A percentile compares a stretch with the other conserved stretches of the same genome.
Evolutionary conservation across 2,329 filamentous ascomycete genomes (phyloP).

Genomic region (Arthrobotrys sphaeroides): DNA sequence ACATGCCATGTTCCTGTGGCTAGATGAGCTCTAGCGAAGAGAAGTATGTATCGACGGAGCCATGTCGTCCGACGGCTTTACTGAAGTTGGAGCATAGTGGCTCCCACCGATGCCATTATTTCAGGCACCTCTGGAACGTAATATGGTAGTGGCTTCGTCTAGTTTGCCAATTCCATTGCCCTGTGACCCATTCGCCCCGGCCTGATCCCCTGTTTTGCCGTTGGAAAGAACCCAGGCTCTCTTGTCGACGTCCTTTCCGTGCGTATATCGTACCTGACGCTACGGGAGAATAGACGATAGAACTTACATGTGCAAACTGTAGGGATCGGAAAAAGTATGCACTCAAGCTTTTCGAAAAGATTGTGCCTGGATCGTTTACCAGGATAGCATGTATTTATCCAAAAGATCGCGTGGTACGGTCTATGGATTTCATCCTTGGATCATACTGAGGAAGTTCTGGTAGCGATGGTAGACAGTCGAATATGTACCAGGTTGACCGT

Average conservation of each 20-base stretch:
- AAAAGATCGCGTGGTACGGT: constrained; percentile 29
- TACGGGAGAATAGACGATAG: constrained; percentile 12
- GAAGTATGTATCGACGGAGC: constrained; percentile 20
- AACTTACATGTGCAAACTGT: background rate
- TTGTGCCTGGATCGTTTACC: constrained; percentile 5
- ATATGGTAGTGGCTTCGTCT: constrained; percentile 15
- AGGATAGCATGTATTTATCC: constrained; percentile 37
- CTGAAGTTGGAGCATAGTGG: background rate
- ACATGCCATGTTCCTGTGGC: constrained; percentile 27
- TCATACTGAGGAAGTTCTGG: constrained; percentile 24
- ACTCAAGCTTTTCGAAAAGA: constrained; percentile 26
- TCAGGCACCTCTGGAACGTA: background rate
- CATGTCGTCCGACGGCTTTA: constrained; percentile 35
- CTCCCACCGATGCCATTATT: constrained; percentile 14
- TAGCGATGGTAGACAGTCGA: constrained; percentile 22
- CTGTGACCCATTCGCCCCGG: background rate
- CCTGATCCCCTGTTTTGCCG: constrained; percentile 16
- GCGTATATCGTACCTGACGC: too few species aligned
- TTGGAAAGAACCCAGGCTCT: constrained; percentile 5
- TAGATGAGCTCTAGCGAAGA: background rate
- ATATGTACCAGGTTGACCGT: constrained; percentile 22
- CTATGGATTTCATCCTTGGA: constrained; percentile 1
- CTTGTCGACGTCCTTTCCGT: background rate
- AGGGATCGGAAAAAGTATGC: constrained; percentile 19
- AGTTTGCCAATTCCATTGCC: background rate